Percentiles rank a stretch among this genome's conserved stretches.
Conservation (phyloP, 768 basidiomycete species). For the Tylopilus intermedius region DNA sequence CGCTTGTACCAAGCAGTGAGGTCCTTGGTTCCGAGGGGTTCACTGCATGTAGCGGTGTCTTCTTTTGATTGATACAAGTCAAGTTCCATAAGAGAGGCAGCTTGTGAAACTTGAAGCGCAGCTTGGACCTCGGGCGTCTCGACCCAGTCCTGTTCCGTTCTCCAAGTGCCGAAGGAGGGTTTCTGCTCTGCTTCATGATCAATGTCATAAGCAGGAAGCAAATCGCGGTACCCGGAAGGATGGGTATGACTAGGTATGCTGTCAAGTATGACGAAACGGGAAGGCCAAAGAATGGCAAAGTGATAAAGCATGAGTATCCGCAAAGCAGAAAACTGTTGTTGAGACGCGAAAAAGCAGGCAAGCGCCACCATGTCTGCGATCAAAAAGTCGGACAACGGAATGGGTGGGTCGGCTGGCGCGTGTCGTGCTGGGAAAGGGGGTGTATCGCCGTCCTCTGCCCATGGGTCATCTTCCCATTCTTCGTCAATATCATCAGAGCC, state of each 20-base stretch:
- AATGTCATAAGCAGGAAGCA: conserved; percentile 62
- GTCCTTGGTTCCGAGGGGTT: conserved; percentile 23
- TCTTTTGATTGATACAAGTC: conserved; percentile 10
- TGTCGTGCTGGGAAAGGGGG: conserved; percentile 17
- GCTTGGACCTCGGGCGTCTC: conserved; percentile 44
- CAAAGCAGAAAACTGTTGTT: conserved; percentile 54
- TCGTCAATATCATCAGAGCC: conserved; percentile 34
- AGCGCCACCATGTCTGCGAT: conserved; percentile 48
- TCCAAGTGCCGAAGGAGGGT: conserved; percentile 39
- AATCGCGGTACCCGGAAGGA: conserved; percentile 53
- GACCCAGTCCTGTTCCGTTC: conserved; percentile 53
- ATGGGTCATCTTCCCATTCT: conserved; percentile 57
- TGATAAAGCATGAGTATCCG: conserved; percentile 56
- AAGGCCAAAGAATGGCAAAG: conserved; percentile 54
- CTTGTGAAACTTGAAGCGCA: conserved; percentile 34
- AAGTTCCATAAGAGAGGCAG: conserved; percentile 7
- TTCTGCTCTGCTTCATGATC: conserved; percentile 41
- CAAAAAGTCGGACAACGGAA: conserved; percentile 65
- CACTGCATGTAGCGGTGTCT: conserved; percentile 4
- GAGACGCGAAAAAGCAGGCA: conserved; percentile 64
- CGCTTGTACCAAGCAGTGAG: conserved; percentile 72
- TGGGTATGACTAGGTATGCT: conserved; percentile 69
- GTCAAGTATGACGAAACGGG: conserved; percentile 65
- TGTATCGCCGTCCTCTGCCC: conserved; percentile 49
- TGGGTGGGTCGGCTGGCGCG: conserved; percentile 33